These are phyloP conservation scores for Conoideocrella luteorostrata DNA, from an alignment of 2,329 filamentous ascomycete species.

Conservation along the genomic window DNA sequence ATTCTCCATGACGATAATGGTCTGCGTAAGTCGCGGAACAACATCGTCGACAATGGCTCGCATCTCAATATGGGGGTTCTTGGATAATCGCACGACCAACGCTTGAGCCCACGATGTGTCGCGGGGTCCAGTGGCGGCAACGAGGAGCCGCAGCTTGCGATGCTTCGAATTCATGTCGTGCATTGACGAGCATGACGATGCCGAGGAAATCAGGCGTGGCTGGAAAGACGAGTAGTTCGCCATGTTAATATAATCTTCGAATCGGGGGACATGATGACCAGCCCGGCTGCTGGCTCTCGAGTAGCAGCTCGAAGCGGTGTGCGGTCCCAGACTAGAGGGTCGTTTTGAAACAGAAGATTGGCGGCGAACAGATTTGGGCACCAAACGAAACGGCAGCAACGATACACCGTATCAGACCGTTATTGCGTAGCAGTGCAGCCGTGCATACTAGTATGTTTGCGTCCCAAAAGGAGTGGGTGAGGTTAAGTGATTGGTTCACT, in stretches of 20 bases:
- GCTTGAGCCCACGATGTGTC: slow-evolving; percentile 61
- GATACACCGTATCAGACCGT: neutral
- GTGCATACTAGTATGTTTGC: neutral
- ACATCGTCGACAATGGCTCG: slow-evolving; percentile 60
- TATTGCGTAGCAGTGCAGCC: neutral
- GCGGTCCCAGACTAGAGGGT: too few species aligned
- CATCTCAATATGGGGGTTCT: slow-evolving; percentile 55
- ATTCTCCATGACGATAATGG: slow-evolving; percentile 55
- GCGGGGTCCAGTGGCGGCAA: slow-evolving; percentile 58
- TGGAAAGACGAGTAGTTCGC: slow-evolving; percentile 25
- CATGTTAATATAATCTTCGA: slow-evolving; percentile 23
- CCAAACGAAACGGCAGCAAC: neutral
- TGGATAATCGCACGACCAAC: slow-evolving; percentile 60
- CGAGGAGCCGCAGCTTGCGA: slow-evolving; percentile 52
- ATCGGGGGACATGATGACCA: slow-evolving; percentile 22
- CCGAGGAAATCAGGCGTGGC: slow-evolving; percentile 23
- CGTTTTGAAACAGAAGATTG: too few species aligned
- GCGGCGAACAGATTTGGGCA: slow-evolving; percentile 2
- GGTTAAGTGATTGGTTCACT: neutral
- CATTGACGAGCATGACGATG: slow-evolving; percentile 29
- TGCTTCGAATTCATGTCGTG: slow-evolving; percentile 28
- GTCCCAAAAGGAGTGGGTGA: neutral
- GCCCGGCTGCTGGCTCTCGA: neutral
- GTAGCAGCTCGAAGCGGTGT: neutral
- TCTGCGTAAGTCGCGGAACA: slow-evolving; percentile 55